These are phyloP conservation scores for Penicillium argentinense DNA, from an alignment of 495 filamentous ascomycete species.

Conservation along the genomic window DNA sequence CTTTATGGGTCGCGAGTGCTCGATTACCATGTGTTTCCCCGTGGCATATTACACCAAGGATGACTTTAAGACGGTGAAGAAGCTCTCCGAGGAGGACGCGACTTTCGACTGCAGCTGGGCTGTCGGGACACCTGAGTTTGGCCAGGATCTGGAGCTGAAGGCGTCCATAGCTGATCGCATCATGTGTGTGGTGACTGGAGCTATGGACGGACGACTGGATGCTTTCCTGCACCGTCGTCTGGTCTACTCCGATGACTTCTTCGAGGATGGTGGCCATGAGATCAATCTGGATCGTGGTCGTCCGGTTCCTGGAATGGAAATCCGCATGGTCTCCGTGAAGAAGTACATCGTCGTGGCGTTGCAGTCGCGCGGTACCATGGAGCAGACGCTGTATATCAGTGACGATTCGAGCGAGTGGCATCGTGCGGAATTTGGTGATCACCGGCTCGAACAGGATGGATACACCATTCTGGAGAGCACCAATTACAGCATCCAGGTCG, in stretches of 20 bases:
- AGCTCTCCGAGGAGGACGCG: slow-evolving; percentile 52
- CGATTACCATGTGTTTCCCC: slow-evolving; percentile 34
- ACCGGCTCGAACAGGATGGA: slow-evolving; percentile 77
- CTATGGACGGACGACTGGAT: slow-evolving; percentile 41
- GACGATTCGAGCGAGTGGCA: slow-evolving; percentile 84
- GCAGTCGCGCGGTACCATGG: slow-evolving; percentile 73
- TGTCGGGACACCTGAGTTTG: slow-evolving; percentile 69
- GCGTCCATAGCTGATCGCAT: slow-evolving; percentile 62
- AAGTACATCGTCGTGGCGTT: slow-evolving; percentile 83
- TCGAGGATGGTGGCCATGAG: slow-evolving; percentile 61
- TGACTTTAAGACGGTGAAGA: slow-evolving; percentile 67
- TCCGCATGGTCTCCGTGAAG: slow-evolving; percentile 64
- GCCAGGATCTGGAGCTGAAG: slow-evolving; percentile 54
- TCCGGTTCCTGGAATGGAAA: slow-evolving; percentile 76
- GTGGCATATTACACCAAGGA: slow-evolving; percentile 77
- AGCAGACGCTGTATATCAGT: slow-evolving; percentile 83
- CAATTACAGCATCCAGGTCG: slow-evolving; percentile 94
- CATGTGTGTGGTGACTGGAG: slow-evolving; percentile 75
- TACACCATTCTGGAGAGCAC: slow-evolving; percentile 95
- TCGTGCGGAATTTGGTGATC: slow-evolving; percentile 82
- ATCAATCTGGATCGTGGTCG: slow-evolving; percentile 70
- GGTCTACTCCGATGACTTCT: slow-evolving; percentile 76
- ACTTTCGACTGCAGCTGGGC: slow-evolving; percentile 83
- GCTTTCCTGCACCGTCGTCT: slow-evolving; percentile 46
- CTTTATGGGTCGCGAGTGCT: slow-evolving; percentile 71